Conservation (phyloP, 108 stramenopile genomes). For the Discostella pseudostelligera region DNA sequence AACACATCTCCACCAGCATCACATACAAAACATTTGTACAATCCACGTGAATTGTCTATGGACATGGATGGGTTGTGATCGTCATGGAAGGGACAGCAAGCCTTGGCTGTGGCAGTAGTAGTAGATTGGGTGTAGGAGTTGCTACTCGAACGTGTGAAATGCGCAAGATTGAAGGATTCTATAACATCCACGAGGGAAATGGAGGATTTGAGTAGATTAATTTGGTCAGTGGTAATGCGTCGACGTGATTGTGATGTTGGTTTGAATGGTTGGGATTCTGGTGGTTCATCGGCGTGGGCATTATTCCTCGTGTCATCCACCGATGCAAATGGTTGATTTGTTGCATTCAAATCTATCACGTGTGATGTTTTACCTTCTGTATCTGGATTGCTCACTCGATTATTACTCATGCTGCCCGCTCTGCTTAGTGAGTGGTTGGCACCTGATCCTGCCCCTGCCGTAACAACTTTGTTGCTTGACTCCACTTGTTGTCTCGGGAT, state of each 20-base stretch:
- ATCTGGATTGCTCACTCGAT: too few relatives aligned
- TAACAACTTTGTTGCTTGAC: neutral
- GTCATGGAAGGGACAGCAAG: slow-evolving; percentile 92
- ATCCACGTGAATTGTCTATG: slow-evolving; percentile 70
- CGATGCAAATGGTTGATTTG: neutral
- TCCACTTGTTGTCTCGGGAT: neutral
- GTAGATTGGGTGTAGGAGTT: slow-evolving; percentile 17
- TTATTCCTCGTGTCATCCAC: neutral
- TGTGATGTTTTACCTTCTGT: too few relatives aligned
- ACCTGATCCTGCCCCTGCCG: neutral
- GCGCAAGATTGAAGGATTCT: slow-evolving; percentile 61
- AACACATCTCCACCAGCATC: slow-evolving; percentile 92
- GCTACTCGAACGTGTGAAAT: slow-evolving; percentile 50
- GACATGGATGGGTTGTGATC: slow-evolving; percentile 84
- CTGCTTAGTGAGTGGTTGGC: neutral
- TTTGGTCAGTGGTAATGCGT: slow-evolving; percentile 42
- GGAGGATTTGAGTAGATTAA: slow-evolving; percentile 53
- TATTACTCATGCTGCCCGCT: too few relatives aligned
- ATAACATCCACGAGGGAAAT: slow-evolving; percentile 58
- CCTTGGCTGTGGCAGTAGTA: slow-evolving; percentile 42
- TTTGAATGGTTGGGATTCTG: neutral
- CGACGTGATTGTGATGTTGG: neutral
- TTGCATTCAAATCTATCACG: neutral
- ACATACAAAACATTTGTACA: slow-evolving; percentile 94
- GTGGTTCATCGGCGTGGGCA: neutral